Evolutionary conservation across 2,329 filamentous ascomycete species (phyloP).

Genomic region (Emergomyces orientalis): DNA sequence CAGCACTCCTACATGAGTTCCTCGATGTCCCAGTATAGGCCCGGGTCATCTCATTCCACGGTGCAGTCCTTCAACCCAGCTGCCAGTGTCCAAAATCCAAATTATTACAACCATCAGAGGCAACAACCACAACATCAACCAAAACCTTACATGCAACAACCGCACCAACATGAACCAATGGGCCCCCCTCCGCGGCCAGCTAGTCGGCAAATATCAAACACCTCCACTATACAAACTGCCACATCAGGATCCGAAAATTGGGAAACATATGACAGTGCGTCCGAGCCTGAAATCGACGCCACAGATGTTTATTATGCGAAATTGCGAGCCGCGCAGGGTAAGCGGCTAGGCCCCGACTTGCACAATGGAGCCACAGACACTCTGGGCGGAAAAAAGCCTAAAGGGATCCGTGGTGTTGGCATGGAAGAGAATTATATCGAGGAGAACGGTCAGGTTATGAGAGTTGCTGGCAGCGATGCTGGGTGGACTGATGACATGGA

Average conservation of each 20-base stretch:
- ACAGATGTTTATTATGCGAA: slow-evolving; percentile 74
- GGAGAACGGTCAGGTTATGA: slow-evolving; percentile 36
- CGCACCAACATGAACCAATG: slow-evolving; percentile 7
- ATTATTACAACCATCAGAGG: slow-evolving; percentile 21
- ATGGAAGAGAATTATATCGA: slow-evolving; percentile 33
- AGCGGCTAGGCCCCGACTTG: slow-evolving; percentile 46
- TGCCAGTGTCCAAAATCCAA: slow-evolving; percentile 25
- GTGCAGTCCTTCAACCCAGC: slow-evolving; percentile 36
- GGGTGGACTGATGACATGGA: slow-evolving; percentile 47
- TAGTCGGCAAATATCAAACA: slow-evolving; percentile 61
- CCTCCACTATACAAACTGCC: slow-evolving; percentile 53
- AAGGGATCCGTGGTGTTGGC: slow-evolving; percentile 41
- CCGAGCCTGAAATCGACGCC: slow-evolving; percentile 62
- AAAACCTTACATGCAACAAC: slow-evolving; percentile 28
- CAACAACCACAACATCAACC: slow-evolving; percentile 13
- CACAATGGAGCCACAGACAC: slow-evolving; percentile 21
- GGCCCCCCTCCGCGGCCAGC: slow-evolving; percentile 30
- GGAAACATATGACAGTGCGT: slow-evolving; percentile 89
- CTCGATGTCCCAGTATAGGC: slow-evolving; percentile 34
- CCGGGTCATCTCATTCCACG: slow-evolving; percentile 32
- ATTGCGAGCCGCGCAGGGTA: slow-evolving; percentile 58
- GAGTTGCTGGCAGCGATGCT: slow-evolving; percentile 43
- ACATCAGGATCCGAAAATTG: slow-evolving; percentile 88
- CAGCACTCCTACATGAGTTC: slow-evolving; percentile 40
- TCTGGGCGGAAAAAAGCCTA: slow-evolving; percentile 34